Conservation (phyloP, 768 basidiomycete genomes). For the Austroboletus eburneus region DNA sequence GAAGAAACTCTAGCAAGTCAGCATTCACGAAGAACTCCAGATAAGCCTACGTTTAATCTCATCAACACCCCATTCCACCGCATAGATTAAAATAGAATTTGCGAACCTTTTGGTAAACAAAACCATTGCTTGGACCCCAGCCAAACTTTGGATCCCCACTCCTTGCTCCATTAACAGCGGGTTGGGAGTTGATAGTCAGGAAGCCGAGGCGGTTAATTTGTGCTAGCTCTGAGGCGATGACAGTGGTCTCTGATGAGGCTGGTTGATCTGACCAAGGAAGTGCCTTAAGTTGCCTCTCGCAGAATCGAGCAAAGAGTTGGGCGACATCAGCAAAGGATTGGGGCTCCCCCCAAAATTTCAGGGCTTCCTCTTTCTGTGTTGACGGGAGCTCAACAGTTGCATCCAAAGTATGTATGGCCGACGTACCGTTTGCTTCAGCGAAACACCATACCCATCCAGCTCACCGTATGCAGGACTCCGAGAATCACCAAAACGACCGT, state of each 20-base stretch:
- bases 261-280: conserved; percentile 95
- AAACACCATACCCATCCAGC: conserved; percentile 93
- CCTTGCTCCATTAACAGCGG: conserved; percentile 84
- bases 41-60: conserved; percentile 63
- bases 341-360: conserved; percentile 87
- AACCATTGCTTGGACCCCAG: conserved; percentile 93
- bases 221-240: conserved; percentile 75
- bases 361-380: conserved; percentile 80
- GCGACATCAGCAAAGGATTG: conserved; percentile 60
- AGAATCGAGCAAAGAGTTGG: conserved; percentile 80
- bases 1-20: conserved; percentile 62
- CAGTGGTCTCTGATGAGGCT: conserved; percentile 76
- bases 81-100: background rate
- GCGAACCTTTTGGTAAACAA: conserved; percentile 89
- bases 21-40: conserved; percentile 92
- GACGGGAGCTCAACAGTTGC: conserved; percentile 6
- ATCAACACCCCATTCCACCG: background rate
- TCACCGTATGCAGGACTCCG: conserved; percentile 98
- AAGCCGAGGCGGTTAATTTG: conserved; percentile 90
- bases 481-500: conserved; percentile 97
- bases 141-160: conserved; percentile 86
- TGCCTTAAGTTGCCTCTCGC: conserved; percentile 62
- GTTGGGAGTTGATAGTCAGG: conserved; percentile 96
- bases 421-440: conserved; percentile 81
- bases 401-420: background rate